Evolutionary conservation across 148 eudicot species (phyloP).

Genomic region (Silene uniflora): DNA sequence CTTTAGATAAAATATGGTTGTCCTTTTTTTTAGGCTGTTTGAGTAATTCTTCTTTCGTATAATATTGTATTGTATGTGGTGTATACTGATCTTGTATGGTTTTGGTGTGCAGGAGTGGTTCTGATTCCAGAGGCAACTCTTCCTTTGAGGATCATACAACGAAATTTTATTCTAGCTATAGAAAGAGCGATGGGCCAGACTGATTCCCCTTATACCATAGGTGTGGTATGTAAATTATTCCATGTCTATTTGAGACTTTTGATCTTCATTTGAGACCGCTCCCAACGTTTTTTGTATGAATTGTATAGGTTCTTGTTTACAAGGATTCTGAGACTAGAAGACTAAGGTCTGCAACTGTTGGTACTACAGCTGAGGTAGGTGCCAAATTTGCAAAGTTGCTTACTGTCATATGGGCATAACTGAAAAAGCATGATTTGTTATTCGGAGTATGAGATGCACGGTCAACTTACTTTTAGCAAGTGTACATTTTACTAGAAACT

Average conservation of each 20-base stretch:
- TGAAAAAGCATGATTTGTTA: neutral
- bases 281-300: neutral
- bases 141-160: constrained; percentile 73
- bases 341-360: constrained; percentile 53
- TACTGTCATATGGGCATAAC: neutral
- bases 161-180: constrained; percentile 62
- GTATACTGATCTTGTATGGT: neutral
- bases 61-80: constrained; percentile 16
- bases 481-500: neutral
- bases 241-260: constrained; percentile 7
- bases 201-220: constrained; percentile 66
- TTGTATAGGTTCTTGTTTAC: constrained; percentile 62
- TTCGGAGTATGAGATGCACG: neutral
- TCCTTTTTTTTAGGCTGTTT: neutral
- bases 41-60: neutral
- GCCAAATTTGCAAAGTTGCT: constrained; percentile 6
- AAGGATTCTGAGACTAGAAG: constrained; percentile 47
- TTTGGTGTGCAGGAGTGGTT: constrained; percentile 60
- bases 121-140: constrained; percentile 93
- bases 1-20: neutral
- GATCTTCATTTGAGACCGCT: constrained; percentile 10
- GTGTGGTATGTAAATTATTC: constrained; percentile 60
- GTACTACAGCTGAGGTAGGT: constrained; percentile 90
- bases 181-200: constrained; percentile 75
- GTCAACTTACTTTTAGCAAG: neutral